A percentile compares a stretch with the other conserved stretches of the same genome.
phyloP scores from a whole-genome alignment of 1,139 yeast species.

The Zygosaccharomyces pseudobailii region DNA sequence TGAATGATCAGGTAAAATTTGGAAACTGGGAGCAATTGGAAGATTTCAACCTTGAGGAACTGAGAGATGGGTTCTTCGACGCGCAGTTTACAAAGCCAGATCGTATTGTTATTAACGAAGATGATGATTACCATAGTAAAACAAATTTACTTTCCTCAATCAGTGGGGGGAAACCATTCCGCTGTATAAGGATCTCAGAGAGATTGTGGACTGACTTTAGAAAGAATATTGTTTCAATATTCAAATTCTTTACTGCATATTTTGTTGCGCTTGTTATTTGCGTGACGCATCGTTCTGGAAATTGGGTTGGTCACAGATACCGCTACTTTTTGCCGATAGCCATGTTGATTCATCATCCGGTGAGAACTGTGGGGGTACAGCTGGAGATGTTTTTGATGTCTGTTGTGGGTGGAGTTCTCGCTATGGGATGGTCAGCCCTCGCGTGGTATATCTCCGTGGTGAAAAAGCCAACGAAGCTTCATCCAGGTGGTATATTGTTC shows the following conservation, averaged over 20 bases:
- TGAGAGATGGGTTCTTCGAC: slow-evolving; percentile 47
- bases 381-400: slow-evolving; percentile 43
- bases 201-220: slow-evolving; percentile 3
- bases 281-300: slow-evolving; percentile 36
- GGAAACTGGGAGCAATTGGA: slow-evolving; percentile 31
- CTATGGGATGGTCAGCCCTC: slow-evolving; percentile 43
- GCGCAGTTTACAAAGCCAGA: slow-evolving; percentile 40
- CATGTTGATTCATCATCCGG: slow-evolving; percentile 44
- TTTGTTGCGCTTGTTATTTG: slow-evolving; percentile 39
- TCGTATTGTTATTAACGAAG: slow-evolving; percentile 11
- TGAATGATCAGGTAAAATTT: slow-evolving; percentile 29
- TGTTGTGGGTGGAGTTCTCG: slow-evolving; percentile 44
- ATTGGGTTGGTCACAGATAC: slow-evolving; percentile 41
- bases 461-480: slow-evolving; percentile 38
- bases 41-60: slow-evolving; percentile 40
- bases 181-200: slow-evolving; percentile 3
- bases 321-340: slow-evolving; percentile 41
- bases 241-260: slow-evolving; percentile 41
- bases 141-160: not conserved
- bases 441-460: slow-evolving; percentile 41
- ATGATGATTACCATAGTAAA: slow-evolving; percentile 9
- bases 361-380: slow-evolving; percentile 45
- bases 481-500: slow-evolving; percentile 46
- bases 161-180: not conserved
- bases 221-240: slow-evolving; percentile 19